Evolutionary conservation across 2,329 filamentous ascomycete genomes (phyloP), one percentile per base, ranked within the genome.

Genomic region (Penicillium sp.): DNA sequence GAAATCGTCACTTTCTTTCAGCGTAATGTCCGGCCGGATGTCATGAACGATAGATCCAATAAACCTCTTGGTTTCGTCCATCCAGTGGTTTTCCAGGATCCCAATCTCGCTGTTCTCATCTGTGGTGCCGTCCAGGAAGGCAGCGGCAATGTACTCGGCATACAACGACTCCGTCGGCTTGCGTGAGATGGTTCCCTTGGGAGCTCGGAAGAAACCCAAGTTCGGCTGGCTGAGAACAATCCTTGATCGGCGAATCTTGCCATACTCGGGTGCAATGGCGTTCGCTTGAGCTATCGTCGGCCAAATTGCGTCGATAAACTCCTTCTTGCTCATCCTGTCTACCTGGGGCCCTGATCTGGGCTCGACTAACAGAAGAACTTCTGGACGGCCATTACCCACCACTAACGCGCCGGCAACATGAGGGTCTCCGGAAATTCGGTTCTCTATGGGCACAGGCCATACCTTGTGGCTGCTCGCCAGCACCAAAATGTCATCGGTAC

Each of bases 381-480:
- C 41, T 9, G 49, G 44, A 16, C 42, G 39, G 8, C 39, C 41
- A 37, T 47, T 50, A 4, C 49, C 49, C 9, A 52, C 41, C 13
- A 52, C 33, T 11, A 52, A 19, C 21, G 44, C 44, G 2, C 49
- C 47, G 4, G 30, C 20, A 11, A 50, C 33, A 4, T 43, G 20
- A 11, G 44, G 44, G 19, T 52, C 31, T 1, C 36, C 39, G 2
- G 39, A 31, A 15, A 52, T 34, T 2, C 39, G 27, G 9, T n/a
- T 33, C 34, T 52, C 49, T 47, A 50, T 52, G 8, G 45, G 44
- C 13, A 52, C 38, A 13, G 49, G 49, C 34, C 39, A 46, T 7
- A 52, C 32, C 28, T 42, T 48, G 7, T 52, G 39, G 13, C 42
- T 27, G 21, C 26, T 52, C 10, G 33, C 35, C 18, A 52, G 36